Conservation (phyloP, 2,329 filamentous ascomycete species). For the Gnomoniopsis smithogilvyi region DNA sequence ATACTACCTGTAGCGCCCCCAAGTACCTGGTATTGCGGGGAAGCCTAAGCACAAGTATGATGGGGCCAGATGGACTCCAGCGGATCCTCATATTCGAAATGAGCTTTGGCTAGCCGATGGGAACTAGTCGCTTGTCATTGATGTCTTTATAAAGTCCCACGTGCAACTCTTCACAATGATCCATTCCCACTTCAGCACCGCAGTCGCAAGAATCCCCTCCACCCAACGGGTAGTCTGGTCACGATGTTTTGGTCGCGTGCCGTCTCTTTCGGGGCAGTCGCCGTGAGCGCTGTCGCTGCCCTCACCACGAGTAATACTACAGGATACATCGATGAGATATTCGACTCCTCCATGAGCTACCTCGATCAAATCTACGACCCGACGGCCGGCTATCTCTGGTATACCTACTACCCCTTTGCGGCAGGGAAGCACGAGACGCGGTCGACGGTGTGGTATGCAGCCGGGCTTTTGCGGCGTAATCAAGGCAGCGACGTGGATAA, state of each 20-base stretch:
- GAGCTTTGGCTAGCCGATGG: too few relatives aligned
- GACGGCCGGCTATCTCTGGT: slow-evolving; percentile 50
- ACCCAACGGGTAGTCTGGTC: not conserved
- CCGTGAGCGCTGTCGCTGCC: slow-evolving; percentile 2
- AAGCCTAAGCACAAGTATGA: too few relatives aligned
- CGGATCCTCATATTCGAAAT: too few relatives aligned
- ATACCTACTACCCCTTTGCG: slow-evolving; percentile 40
- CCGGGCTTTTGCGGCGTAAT: slow-evolving; percentile 55
- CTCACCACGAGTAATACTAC: slow-evolving; percentile 4
- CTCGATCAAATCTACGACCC: slow-evolving; percentile 54
- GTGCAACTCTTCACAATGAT: too few relatives aligned
- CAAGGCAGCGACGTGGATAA: slow-evolving; percentile 43
- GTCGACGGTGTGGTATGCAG: slow-evolving; percentile 56
- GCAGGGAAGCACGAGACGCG: slow-evolving; percentile 56
- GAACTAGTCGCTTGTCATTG: too few relatives aligned
- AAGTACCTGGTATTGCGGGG: too few relatives aligned
- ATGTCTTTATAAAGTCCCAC: too few relatives aligned
- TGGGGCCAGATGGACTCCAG: too few relatives aligned
- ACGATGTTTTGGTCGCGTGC: slow-evolving; percentile 9
- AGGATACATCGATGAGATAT: slow-evolving; percentile 25
- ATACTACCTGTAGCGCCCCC: too few relatives aligned
- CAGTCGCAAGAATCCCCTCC: not conserved
- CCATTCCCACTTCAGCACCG: not conserved
- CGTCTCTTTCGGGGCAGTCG: slow-evolving; percentile 6
- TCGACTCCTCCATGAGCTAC: slow-evolving; percentile 51